Base-by-base conservation (phyloP, 805 yeast genomes). In the Candida pini region DNA sequence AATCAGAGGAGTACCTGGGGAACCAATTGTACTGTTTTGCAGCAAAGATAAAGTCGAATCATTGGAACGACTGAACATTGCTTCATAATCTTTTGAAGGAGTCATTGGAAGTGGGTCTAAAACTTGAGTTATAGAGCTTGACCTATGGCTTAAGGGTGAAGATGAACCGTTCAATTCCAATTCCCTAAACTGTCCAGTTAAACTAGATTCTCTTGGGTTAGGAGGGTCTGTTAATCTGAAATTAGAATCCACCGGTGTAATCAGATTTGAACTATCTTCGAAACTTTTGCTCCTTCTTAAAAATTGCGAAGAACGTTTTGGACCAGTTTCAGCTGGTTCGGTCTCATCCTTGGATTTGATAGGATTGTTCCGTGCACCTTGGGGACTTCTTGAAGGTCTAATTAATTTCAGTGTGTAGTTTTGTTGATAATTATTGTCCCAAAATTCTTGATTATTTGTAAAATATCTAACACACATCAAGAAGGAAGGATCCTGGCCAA, bases 351-450 rank as follows among this genome's bases (percentile, higher is more conserved):
- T 16, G 9, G 32, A 14, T 25, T 21, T 27, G 16, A 27, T 28
- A 13, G 13, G 24, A 13, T 13, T 29, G 18, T 18, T n/a, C 3
- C 12, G 5, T 20, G 26, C 15, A 22, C 18, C 16, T 2, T 18
- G 9, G 14, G 23, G 16, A 20, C 26, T 16, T 6, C 18, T 26
- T 24, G 19, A 16, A 21, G 41, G 31, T 21, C 38, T 33, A n/a
- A 37, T 28, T 22, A 60, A 68, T 25, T 56, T 56, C 13, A 86
- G 58, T 28, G 63, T 67, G 57, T 81, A 86, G 59, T 86, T 86
- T 29, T 59, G 54, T 33, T 53, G 51, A 25, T 59, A 42, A 58
- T 86, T 87, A 61, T 83, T 86, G 56, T 86, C 96, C 95, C 95
- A 86, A 50, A 54, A 71, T 44, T 78, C 88, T 29, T 51, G 48